phyloP scores from a whole-genome alignment of 768 basidiomycete genomes.

The Vararia minispora region DNA sequence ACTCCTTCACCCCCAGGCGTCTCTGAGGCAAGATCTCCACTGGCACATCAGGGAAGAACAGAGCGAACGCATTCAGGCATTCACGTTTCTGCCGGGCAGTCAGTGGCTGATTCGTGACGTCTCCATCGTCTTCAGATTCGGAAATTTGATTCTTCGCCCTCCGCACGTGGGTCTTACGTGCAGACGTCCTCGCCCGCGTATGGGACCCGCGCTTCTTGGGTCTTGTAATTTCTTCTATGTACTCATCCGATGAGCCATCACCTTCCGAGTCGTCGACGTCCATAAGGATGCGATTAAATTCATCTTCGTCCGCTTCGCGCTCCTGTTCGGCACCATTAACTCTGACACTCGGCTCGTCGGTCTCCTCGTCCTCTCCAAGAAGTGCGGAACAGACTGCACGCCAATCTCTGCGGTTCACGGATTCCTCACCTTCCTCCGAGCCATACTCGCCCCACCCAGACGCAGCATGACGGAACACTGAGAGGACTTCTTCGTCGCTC shows the following conservation, averaged over 20 bases:
- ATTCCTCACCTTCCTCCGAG: constrained; percentile 17
- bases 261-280: constrained; percentile 14
- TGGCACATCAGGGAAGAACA: constrained; percentile 58
- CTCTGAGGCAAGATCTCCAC: constrained; percentile 36
- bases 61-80: constrained; percentile 48
- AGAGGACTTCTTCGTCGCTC: constrained; percentile 57
- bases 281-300: too few relatives aligned
- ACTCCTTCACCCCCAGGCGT: constrained; percentile 55
- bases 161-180: too few relatives aligned
- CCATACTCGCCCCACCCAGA: constrained; percentile 46
- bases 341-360: too few relatives aligned
- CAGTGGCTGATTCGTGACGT: constrained; percentile 17
- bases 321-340: constrained; percentile 16
- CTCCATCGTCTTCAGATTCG: neutral
- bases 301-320: constrained; percentile 12
- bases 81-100: constrained; percentile 41
- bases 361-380: constrained; percentile 26
- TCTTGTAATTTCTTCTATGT: constrained; percentile 8
- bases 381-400: constrained; percentile 70
- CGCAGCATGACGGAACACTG: constrained; percentile 67
- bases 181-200: too few relatives aligned
- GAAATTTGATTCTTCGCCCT: neutral
- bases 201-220: constrained; percentile 9
- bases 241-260: constrained; percentile 11
- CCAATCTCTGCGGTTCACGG: constrained; percentile 63